Evolutionary conservation across 345 rosid genomes (phyloP), one percentile per base, ranked within the genome.

Genomic region (Isatis tinctoria): DNA sequence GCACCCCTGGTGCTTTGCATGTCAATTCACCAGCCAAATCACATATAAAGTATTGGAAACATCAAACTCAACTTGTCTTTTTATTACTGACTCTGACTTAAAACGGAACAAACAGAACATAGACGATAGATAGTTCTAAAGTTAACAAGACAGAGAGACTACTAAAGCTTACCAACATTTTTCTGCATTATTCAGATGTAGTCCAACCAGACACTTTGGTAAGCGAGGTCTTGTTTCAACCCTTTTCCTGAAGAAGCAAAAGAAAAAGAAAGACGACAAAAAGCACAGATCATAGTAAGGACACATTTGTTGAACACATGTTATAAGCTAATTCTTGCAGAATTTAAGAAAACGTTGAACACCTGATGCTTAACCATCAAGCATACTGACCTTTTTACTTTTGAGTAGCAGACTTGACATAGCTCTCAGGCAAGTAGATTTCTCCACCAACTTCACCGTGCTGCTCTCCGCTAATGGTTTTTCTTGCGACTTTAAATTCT

Each of bases 371-470:
- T n/a, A 4, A 64, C 53, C 6, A 4, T 49, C 48, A 54, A 40
- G 16, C 26, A 52, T 22, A 78, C 80, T 81, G 28, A 83, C 85
- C 82, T 82, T 71, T 22, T 88, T 79, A 87, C 80, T 77, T 90
- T 72, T 74, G 73, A 47, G 85, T 35, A 43, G 86, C 43, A 22
- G 91, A 72, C 41, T 64, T 88, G 64, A 81, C 52, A 65, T 86
- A 90, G 73, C 81, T 81, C 63, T 72, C 91, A 28, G 98, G 96
- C 78, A 90, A 74, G 70, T 96, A 96, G 70, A 96, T 92, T 86
- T 92, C 98, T 74, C 99, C 99, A 27, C 99, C 99, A 71, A 82
- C 70, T 82, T 95, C 99, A 56, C 99, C 99, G 49, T 92, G 98
- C 68, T 92, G 99, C 74, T 96, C 99, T 26, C 99, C 99, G 16